Evolutionary conservation across 345 rosid genomes (phyloP), one percentile per base, ranked within the genome.

Genomic region (Salix udensis): DNA sequence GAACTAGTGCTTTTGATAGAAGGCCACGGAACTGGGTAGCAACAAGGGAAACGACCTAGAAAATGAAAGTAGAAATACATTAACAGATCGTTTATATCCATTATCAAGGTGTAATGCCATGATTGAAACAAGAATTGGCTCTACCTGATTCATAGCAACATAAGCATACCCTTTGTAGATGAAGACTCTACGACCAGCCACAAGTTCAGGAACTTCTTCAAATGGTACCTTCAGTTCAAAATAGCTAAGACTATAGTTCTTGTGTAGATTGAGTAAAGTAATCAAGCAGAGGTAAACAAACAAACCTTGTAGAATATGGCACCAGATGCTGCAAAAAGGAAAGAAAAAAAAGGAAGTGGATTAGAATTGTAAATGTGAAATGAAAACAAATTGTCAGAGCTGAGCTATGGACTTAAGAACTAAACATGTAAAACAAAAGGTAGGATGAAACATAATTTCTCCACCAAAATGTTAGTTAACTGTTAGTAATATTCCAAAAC

Each of bases 151-250:
- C 85, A 86, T 86, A 55, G 98, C 98, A 70, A 95, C 92, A 85
- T 93, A 95, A 39, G 98, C 98, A 86, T 79, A 55, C 42, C 98
- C 97, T 85, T 87, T 89, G 58, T 82, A 85, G 76, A 93, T 70
- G 77, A 85, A 90, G 36, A 93, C 98, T 74, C 87, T 84, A 31
- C 98, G 96, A 81, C 83, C 73, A 81, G 96, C 91, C 58, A 93
- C 97, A 83, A 93, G 97, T 77, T 91, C 98, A 26, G 99, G 94
- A 80, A 95, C 99, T 80, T 91, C 98, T 89, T 95, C 98, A 82
- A 93, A 95, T 39, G 98, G 98, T 39, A 91, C 97, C 98, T 93
- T 86, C 85, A 81, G 26, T 24, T 24, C 23, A 55, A 6, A 31
- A 24, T 55, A 28, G 39, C 44, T 31, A 24, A 48, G 30, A 62